Conservation (phyloP, 305 asterid species). For the Fraxinus paxiana region DNA sequence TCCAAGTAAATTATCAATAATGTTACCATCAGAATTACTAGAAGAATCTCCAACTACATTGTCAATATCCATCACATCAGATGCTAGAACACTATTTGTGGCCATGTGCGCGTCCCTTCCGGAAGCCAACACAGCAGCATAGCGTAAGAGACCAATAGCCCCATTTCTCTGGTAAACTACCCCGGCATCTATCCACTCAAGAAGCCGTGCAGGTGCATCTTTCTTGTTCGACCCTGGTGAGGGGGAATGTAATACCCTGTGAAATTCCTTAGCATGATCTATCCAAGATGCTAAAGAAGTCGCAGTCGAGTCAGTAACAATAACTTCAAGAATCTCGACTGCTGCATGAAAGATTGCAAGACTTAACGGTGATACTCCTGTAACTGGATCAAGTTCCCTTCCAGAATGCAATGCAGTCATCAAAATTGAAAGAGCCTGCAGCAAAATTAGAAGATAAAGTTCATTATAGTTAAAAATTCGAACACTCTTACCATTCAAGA, state of each 20-base stretch:
- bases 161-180: slow-evolving; percentile 93
- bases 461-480: slow-evolving; percentile 8
- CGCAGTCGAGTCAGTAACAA: slow-evolving; percentile 80
- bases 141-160: slow-evolving; percentile 61
- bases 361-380: slow-evolving; percentile 74
- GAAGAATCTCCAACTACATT: slow-evolving; percentile 83
- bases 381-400: slow-evolving; percentile 67
- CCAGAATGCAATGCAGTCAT: slow-evolving; percentile 70
- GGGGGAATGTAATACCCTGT: slow-evolving; percentile 66
- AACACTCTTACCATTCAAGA: neutral
- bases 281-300: slow-evolving; percentile 80
- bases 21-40: slow-evolving; percentile 64
- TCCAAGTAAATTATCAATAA: slow-evolving; percentile 79
- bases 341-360: slow-evolving; percentile 82
- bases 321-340: slow-evolving; percentile 80
- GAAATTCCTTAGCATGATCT: slow-evolving; percentile 78
- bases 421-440: slow-evolving; percentile 76
- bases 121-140: slow-evolving; percentile 79
- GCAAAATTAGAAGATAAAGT: slow-evolving; percentile 22
- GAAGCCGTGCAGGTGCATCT: slow-evolving; percentile 89
- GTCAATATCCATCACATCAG: slow-evolving; percentile 92
- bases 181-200: slow-evolving; percentile 97
- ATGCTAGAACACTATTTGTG: slow-evolving; percentile 75
- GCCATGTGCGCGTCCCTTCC: slow-evolving; percentile 95
- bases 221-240: slow-evolving; percentile 78